Conservation (phyloP, 2,329 filamentous ascomycete species). For the Neopestalotiopsis clavispora region DNA sequence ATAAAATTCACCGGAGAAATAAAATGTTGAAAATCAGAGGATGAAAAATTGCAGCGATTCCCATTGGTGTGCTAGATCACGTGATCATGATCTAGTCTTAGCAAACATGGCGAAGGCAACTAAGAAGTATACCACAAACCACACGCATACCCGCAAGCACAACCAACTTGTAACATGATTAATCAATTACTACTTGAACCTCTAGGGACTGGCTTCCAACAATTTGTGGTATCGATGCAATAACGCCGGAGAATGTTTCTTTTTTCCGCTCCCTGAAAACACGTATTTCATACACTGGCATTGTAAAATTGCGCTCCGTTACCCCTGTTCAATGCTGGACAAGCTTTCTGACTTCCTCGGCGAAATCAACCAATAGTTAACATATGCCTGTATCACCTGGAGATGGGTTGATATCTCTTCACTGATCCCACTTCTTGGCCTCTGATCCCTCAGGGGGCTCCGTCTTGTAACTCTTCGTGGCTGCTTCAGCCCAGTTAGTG, state of each 20-base stretch:
- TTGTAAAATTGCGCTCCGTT: not conserved
- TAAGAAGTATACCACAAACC: not conserved
- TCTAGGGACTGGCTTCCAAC: not conserved
- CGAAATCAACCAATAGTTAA: no score
- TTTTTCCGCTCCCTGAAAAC: not conserved
- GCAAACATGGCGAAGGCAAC: not conserved
- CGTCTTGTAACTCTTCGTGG: conserved; percentile 72
- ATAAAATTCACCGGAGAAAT: no score
- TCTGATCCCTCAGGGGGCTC: conserved; percentile 78
- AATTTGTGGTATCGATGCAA: not conserved
- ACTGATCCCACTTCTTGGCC: conserved; percentile 69
- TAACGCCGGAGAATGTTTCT: not conserved
- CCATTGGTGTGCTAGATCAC: not conserved
- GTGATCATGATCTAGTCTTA: not conserved
- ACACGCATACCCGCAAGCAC: not conserved
- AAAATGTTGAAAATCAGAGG: no score
- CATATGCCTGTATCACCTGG: no score
- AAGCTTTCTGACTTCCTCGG: not conserved
- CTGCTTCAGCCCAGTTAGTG: conserved; percentile 89
- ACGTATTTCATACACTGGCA: not conserved
- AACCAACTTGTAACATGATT: no score
- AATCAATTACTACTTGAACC: no score
- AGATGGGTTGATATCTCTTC: not conserved
- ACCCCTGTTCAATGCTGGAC: not conserved
- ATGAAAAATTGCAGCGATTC: no score